Base-by-base conservation (phyloP, 2,329 filamentous ascomycete species). In the Chrysosphaeria jannelii region DNA sequence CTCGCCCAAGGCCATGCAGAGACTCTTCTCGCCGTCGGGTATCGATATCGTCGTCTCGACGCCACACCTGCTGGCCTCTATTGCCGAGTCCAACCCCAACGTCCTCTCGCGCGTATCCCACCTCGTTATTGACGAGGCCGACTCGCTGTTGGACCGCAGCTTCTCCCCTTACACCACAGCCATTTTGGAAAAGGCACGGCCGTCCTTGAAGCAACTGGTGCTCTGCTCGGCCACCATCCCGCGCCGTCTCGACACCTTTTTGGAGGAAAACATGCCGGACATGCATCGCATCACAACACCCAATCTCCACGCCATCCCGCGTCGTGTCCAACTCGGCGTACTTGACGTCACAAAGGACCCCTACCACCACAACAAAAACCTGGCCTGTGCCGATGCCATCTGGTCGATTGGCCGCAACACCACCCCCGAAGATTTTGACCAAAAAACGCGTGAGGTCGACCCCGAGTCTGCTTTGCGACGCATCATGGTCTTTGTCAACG, bases 171-270 rank as follows among this genome's bases (percentile, higher is more conserved):
- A 69, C 13, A 93, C 85, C 0, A 70, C 62, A 8, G 57, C 61
- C 26, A 74, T 97, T 33, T 57, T 97, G 31, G 74, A 89, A 36
- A 69, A 71, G 28, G 61, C 69, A 2, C 57, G 64, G 5, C 76
- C 81, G 0, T 85, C 76, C 1, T 47, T 93, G 22, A 62, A 75
- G 37, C 74, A 90, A 39, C 54, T 97, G 13, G 56, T 97, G 22
- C 61, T 93, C 31, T 97, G 85, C 50, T 93, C 81, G 4, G 85
- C 85, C 24, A 97, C 85, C 5, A 93, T 97, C 30, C 85, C 88
- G 2, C 63, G 69, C 31, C 74, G 72, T 34, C 58, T 97, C 10
- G 85, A 97, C 47, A 67, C 60, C 32, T 76, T 71, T 41, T 57
- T 97, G n/a, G 60, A 62, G 24, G 60, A 63, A 30, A 66, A 67